These are phyloP conservation scores for Kluyveromyces sp. DNA, from an alignment of 1,139 yeast species.

Conservation along the genomic window DNA sequence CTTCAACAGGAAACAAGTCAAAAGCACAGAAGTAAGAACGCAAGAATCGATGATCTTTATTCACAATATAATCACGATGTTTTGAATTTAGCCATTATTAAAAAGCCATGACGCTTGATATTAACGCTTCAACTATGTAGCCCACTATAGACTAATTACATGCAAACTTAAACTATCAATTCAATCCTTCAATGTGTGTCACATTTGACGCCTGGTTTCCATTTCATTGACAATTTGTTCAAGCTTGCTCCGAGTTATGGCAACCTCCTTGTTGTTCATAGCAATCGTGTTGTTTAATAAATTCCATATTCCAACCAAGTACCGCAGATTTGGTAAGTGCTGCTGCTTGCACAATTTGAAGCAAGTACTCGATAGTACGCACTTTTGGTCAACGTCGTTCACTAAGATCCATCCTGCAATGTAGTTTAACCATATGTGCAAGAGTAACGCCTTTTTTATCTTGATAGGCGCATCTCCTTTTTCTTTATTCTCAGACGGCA, in stretches of 20 bases:
- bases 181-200: too few relatives aligned
- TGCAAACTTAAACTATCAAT: not conserved
- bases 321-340: conserved; percentile 18
- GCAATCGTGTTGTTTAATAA: conserved; percentile 28
- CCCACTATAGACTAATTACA: too few relatives aligned
- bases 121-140: too few relatives aligned
- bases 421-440: conserved; percentile 26
- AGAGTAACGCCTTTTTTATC: conserved; percentile 23
- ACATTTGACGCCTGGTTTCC: too few relatives aligned
- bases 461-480: conserved; percentile 7
- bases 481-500: conserved; percentile 1
- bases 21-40: not conserved
- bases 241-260: conserved; percentile 24
- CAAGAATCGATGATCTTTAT: not conserved
- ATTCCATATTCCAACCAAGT: conserved; percentile 30
- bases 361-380: conserved; percentile 24
- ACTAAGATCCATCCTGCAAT: conserved; percentile 28
- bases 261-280: conserved; percentile 28
- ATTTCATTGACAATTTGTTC: conserved; percentile 14
- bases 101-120: too few relatives aligned
- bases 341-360: conserved; percentile 25
- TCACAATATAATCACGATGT: too few relatives aligned
- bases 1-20: conserved; percentile 1
- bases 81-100: too few relatives aligned
- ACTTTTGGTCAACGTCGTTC: conserved; percentile 24